Percentiles rank a stretch among this genome's conserved stretches.
These are phyloP conservation scores for Neoboletus magnificus DNA, from an alignment of 768 basidiomycete genomes.

Conservation along the genomic window DNA sequence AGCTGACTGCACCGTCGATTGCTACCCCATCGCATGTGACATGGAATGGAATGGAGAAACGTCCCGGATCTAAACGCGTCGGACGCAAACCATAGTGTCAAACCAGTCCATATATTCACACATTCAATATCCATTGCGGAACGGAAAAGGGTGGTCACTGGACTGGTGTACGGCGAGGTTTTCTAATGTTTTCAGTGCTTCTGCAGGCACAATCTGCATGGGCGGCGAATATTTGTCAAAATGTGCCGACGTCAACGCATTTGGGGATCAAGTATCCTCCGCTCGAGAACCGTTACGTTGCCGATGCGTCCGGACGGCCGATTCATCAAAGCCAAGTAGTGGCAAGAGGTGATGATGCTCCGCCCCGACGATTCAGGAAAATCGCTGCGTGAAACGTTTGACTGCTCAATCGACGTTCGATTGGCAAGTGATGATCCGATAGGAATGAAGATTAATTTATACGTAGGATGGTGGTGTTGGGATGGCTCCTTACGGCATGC, in stretches of 20 bases:
- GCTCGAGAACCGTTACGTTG: background rate
- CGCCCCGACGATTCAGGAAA: background rate
- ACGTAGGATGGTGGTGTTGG: background rate
- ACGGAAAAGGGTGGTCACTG: background rate
- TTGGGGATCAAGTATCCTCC: background rate
- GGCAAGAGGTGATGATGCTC: background rate
- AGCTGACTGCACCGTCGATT: background rate
- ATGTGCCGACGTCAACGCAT: background rate
- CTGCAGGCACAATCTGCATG: background rate
- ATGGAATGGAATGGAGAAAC: background rate
- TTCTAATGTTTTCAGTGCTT: background rate
- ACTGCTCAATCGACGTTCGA: background rate
- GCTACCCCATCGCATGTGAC: background rate
- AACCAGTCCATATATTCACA: background rate
- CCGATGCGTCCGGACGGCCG: background rate
- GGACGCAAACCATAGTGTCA: background rate
- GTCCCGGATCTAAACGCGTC: background rate
- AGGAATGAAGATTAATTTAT: background rate
- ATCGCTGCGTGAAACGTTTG: background rate
- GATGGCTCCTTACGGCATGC: background rate
- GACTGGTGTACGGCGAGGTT: background rate
- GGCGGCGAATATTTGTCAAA: background rate
- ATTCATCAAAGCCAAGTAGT: background rate
- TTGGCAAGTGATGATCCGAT: background rate
- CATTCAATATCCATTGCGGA: background rate